Evolutionary conservation across 306 rosid genomes (phyloP).

Genomic region (Castanea sativa): DNA sequence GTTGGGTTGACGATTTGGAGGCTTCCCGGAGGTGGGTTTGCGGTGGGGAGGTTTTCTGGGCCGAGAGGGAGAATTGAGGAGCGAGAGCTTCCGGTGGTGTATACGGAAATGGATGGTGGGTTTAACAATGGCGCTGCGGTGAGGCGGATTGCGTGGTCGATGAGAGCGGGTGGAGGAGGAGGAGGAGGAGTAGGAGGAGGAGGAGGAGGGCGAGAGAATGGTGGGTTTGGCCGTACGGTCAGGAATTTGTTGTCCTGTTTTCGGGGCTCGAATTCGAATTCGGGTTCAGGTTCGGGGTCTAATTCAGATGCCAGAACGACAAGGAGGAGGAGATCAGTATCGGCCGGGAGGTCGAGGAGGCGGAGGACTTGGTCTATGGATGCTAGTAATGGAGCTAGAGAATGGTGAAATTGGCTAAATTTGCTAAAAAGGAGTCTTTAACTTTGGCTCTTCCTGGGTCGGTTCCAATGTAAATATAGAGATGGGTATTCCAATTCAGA

Average conservation of each 20-base stretch:
- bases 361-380: constrained; percentile 86
- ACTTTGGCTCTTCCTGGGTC: constrained; percentile 16
- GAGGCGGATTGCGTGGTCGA: constrained; percentile 64
- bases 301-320: constrained; percentile 13
- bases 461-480: constrained; percentile 28
- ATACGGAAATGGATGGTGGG: constrained; percentile 79
- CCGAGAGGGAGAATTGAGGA: constrained; percentile 64
- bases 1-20: constrained; percentile 85
- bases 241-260: constrained; percentile 59
- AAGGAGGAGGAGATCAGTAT: constrained; percentile 28
- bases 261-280: constrained; percentile 19
- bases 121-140: constrained; percentile 59
- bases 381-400: constrained; percentile 52
- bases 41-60: constrained; percentile 70
- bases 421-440: not conserved
- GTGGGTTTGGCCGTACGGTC: constrained; percentile 42
- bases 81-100: constrained; percentile 76
- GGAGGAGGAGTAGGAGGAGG: not conserved
- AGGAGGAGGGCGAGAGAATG: constrained; percentile 46
- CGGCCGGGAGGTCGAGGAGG: constrained; percentile 7
- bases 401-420: constrained; percentile 34
- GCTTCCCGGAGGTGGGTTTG: constrained; percentile 85
- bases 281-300: not conserved
- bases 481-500: not conserved
- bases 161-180: constrained; percentile 25